Percentiles rank a stretch among this genome's conserved stretches.
Evolutionary conservation across 2,329 filamentous ascomycete genomes (phyloP).

Genomic region (Monosporascus cannonballus): DNA sequence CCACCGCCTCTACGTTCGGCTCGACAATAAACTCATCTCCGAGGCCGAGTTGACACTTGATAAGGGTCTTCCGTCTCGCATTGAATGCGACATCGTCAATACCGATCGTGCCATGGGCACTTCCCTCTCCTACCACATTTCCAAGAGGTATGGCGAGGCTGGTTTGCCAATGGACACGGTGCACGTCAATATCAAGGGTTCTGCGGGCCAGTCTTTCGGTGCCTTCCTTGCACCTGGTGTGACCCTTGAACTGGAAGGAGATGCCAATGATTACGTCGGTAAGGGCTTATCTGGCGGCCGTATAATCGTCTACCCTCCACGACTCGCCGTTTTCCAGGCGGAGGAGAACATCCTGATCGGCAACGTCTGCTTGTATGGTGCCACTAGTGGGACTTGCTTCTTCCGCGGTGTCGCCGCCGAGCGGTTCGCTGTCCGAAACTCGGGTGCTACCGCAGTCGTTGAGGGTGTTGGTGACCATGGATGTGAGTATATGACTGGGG

Average conservation of each 20-base stretch:
- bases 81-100: constrained; percentile 95
- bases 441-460: constrained; percentile 90
- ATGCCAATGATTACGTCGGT: constrained; percentile 93
- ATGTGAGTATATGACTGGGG: constrained; percentile 98
- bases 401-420: constrained; percentile 96
- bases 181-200: constrained; percentile 93
- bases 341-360: constrained; percentile 94
- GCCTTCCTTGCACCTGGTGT: constrained; percentile 90
- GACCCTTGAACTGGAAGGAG: constrained; percentile 90
- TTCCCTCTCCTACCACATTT: constrained; percentile 92
- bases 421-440: constrained; percentile 94
- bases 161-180: constrained; percentile 90
- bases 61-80: constrained; percentile 85
- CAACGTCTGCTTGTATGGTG: constrained; percentile 93
- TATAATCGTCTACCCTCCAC: constrained; percentile 87
- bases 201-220: constrained; percentile 93
- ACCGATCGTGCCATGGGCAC: constrained; percentile 92
- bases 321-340: constrained; percentile 85
- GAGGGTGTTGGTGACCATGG: constrained; percentile 95
- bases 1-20: constrained; percentile 82
- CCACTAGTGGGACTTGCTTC: constrained; percentile 84
- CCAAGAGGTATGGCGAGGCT: constrained; percentile 82
- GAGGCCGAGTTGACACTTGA: constrained; percentile 92
- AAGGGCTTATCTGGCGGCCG: constrained; percentile 93
- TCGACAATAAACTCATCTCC: constrained; percentile 96